Conservation (phyloP, 257 asterid genomes). For the Knoxia roxburghii region DNA sequence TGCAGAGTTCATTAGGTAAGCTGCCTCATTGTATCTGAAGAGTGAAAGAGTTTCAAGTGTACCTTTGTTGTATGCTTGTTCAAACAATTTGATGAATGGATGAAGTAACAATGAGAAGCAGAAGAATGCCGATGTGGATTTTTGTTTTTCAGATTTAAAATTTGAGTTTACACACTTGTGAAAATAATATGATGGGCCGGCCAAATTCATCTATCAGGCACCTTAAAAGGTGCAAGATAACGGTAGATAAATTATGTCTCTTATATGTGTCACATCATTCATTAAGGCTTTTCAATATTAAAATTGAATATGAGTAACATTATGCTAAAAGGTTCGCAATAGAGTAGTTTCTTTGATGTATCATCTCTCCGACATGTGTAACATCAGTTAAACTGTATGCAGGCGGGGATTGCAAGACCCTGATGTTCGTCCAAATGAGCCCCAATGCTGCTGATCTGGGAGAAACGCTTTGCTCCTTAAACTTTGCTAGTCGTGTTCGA, state of each 20-base stretch:
- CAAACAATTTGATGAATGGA: background rate
- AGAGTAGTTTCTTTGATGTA: background rate
- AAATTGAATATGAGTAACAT: background rate
- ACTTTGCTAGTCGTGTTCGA: slow-evolving; percentile 88
- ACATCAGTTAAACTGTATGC: slow-evolving; percentile 26
- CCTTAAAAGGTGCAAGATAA: background rate
- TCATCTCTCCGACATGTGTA: background rate
- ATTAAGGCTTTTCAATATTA: background rate
- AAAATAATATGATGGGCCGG: background rate
- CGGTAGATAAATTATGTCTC: background rate
- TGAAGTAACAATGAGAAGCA: background rate
- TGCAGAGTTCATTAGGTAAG: slow-evolving; percentile 94
- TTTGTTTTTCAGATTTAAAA: background rate
- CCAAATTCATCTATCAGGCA: background rate
- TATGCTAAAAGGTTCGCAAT: background rate
- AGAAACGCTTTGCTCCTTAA: slow-evolving; percentile 85
- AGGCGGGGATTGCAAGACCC: slow-evolving; percentile 96
- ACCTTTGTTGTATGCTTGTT: background rate
- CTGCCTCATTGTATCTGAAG: background rate
- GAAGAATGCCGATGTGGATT: background rate
- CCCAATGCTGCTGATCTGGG: slow-evolving; percentile 67
- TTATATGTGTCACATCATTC: no score
- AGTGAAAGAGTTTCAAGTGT: background rate
- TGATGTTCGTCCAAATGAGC: slow-evolving; percentile 83
- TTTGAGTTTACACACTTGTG: background rate